Evolutionary conservation across 305 asterid species (phyloP).

Genomic region (Fraxinus floribunda): DNA sequence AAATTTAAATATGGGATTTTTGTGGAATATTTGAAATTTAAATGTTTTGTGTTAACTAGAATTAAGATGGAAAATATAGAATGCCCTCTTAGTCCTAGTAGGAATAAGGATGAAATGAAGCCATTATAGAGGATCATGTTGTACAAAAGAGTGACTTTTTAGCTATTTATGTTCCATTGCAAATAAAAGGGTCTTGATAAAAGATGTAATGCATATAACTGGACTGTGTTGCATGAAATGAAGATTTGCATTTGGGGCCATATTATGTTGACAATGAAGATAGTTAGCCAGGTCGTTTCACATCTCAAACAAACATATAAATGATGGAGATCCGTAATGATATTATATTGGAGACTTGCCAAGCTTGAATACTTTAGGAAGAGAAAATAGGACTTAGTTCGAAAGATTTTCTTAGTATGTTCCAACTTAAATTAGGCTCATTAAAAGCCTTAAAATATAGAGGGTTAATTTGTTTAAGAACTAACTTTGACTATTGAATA

Average conservation of each 20-base stretch:
- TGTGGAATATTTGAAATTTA: background rate
- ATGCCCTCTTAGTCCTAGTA: background rate
- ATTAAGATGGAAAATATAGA: background rate
- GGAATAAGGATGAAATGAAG: background rate
- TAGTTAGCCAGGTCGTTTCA: background rate
- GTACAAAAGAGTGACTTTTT: background rate
- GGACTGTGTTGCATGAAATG: background rate
- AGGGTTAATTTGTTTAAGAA: background rate
- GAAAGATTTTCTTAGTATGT: background rate
- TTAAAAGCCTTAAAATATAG: background rate
- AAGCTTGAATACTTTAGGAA: background rate
- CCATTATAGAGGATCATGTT: background rate
- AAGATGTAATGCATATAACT: background rate
- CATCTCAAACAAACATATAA: constrained; percentile 14
- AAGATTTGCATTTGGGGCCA: constrained; percentile 1
- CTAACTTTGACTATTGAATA: background rate
- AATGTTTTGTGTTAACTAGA: background rate
- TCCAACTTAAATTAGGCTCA: background rate
- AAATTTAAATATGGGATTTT: background rate
- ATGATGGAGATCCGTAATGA: constrained; percentile 11
- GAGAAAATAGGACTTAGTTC: background rate
- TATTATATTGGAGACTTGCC: background rate
- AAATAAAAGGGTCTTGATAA: background rate
- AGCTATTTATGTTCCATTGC: background rate
- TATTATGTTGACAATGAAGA: background rate